A percentile compares a stretch with the other conserved stretches of the same genome.
These are phyloP conservation scores for Sporobolus alterniflorus DNA, from an alignment of 202 grass and related monocot species.

Conservation along the genomic window DNA sequence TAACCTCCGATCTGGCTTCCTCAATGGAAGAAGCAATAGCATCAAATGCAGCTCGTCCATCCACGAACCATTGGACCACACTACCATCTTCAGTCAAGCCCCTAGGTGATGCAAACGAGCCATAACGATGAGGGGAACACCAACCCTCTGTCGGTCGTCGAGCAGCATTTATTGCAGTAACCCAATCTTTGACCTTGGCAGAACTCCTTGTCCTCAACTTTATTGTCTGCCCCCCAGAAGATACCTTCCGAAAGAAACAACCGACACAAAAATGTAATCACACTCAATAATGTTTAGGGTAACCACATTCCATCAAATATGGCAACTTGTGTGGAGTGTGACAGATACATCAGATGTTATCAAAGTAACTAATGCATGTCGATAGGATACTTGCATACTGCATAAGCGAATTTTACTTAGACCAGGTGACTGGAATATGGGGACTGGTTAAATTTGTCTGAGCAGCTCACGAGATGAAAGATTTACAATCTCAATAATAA, in stretches of 20 bases:
- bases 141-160: conserved; percentile 67
- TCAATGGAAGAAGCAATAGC: conserved; percentile 87
- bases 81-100: conserved; percentile 76
- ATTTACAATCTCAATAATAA: not conserved
- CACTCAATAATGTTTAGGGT: not conserved
- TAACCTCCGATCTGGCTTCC: conserved; percentile 80
- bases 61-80: conserved; percentile 81
- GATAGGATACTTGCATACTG: not conserved
- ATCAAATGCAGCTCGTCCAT: conserved; percentile 74
- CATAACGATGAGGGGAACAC: conserved; percentile 75
- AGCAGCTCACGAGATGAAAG: not conserved
- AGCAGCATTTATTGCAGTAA: conserved; percentile 73
- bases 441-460: not conserved
- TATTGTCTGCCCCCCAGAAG: conserved; percentile 60
- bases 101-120: conserved; percentile 81
- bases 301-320: not conserved
- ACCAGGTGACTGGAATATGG: not conserved
- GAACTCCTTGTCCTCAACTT: conserved; percentile 66
- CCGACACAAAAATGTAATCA: not conserved
- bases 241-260: conserved; percentile 53
- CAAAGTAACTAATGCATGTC: not conserved
- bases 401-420: not conserved
- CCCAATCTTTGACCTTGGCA: conserved; percentile 79
- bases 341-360: not conserved
- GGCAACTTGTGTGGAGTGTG: not conserved